These are phyloP conservation scores for Epichloe hybrida DNA, from an alignment of 2,329 filamentous ascomycete genomes.

Conservation along the genomic window DNA sequence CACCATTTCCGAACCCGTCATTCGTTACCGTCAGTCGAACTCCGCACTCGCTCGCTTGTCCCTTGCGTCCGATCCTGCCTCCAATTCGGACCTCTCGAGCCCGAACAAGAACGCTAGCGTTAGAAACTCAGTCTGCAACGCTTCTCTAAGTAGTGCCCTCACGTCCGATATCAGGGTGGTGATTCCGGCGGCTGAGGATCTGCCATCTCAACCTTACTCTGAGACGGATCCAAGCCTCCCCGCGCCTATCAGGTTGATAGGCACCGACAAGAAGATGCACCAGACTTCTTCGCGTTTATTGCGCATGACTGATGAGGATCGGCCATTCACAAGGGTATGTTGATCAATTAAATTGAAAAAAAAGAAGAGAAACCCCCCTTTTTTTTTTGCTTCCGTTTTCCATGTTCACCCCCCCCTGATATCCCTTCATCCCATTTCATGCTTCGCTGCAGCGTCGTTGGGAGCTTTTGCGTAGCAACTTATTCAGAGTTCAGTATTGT, in stretches of 20 bases:
- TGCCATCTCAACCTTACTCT: slow-evolving; percentile 34
- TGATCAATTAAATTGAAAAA: too few relatives aligned
- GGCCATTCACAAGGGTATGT: slow-evolving; percentile 77
- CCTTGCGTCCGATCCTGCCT: slow-evolving; percentile 24
- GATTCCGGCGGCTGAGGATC: slow-evolving; percentile 15
- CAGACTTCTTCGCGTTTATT: slow-evolving; percentile 91
- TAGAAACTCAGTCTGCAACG: slow-evolving; percentile 14
- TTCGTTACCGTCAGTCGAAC: slow-evolving; percentile 36
- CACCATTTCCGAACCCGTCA: slow-evolving; percentile 42
- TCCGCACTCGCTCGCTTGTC: slow-evolving; percentile 33
- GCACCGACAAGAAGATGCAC: slow-evolving; percentile 69
- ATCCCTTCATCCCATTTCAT: background rate
- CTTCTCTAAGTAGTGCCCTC: slow-evolving; percentile 15
- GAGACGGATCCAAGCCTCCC: slow-evolving; percentile 39
- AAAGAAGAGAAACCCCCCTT: too few relatives aligned
- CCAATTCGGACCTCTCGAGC: slow-evolving; percentile 18
- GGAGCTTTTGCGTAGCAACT: too few relatives aligned
- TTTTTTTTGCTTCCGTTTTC: background rate
- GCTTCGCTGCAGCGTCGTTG: too few relatives aligned
- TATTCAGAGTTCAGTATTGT: too few relatives aligned
- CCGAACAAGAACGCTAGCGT: slow-evolving; percentile 11
- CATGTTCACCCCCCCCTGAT: background rate
- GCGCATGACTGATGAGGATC: slow-evolving; percentile 96
- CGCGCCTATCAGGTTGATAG: slow-evolving; percentile 21
- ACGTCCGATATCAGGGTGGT: slow-evolving; percentile 17